Percentiles rank a stretch among this genome's conserved stretches.
Evolutionary conservation across 2,329 filamentous ascomycete species (phyloP).

Genomic region (Pseudogymnoascus verrucosus): DNA sequence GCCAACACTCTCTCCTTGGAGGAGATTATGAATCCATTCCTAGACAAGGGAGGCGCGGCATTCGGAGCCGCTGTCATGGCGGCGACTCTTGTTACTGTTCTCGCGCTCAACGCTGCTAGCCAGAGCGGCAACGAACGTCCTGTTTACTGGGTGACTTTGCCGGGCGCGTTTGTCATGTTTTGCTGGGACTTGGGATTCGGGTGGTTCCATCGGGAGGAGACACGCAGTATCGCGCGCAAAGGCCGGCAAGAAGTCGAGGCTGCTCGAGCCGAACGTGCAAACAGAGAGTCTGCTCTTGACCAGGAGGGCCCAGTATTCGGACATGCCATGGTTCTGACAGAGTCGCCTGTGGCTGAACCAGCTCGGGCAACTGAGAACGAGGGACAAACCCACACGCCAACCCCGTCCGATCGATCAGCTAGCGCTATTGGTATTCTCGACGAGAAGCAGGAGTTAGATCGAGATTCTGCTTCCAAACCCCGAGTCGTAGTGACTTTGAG

Average conservation of each 20-base stretch:
- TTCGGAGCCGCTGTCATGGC: conserved; percentile 62
- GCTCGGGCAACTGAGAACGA: conserved; percentile 13
- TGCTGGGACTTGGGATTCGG: conserved; percentile 58
- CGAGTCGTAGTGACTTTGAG: conserved; percentile 11
- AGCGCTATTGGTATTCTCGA: conserved; percentile 14
- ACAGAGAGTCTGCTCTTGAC: conserved; percentile 21
- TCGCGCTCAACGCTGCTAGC: conserved; percentile 57
- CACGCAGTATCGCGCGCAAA: conserved; percentile 51
- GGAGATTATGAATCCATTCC: conserved; percentile 68
- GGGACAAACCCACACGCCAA: conserved; percentile 14
- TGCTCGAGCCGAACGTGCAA: conserved; percentile 32
- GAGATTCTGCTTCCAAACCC: conserved; percentile 9
- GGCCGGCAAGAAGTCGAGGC: conserved; percentile 43
- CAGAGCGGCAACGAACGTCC: conserved; percentile 42
- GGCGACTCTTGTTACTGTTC: conserved; percentile 54
- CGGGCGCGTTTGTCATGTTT: conserved; percentile 61
- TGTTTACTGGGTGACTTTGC: conserved; percentile 62
- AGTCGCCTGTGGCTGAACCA: conserved; percentile 1
- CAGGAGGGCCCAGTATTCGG: conserved; percentile 7
- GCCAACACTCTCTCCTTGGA: conserved; percentile 53
- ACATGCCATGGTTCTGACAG: neutral
- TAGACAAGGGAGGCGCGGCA: conserved; percentile 57
- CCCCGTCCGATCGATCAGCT: conserved; percentile 14
- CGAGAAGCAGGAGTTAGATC: conserved; percentile 14
- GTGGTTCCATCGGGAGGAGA: conserved; percentile 55